Conservation (phyloP, 1,139 yeast species). For the Scheffersomyces segobiensis region DNA sequence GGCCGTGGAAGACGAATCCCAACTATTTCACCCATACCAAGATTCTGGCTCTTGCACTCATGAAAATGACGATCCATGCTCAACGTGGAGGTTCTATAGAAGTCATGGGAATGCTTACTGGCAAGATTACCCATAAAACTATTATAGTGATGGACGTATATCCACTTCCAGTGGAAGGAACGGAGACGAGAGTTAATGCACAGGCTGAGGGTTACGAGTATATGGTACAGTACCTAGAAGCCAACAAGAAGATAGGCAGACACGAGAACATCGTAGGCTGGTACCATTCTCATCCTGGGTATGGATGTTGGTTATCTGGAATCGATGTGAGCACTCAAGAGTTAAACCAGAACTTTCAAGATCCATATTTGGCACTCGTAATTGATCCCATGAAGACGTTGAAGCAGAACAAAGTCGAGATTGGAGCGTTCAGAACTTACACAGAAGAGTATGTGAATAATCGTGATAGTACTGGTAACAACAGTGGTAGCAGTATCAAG, state of each 20-base stretch:
- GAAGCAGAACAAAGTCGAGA: slow-evolving; percentile 68
- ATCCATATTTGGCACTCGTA: slow-evolving; percentile 87
- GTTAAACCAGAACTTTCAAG: slow-evolving; percentile 84
- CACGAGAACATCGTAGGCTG: slow-evolving; percentile 78
- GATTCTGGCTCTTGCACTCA: slow-evolving; percentile 72
- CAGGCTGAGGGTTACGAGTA: slow-evolving; percentile 92
- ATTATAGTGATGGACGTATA: slow-evolving; percentile 81
- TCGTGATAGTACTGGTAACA: not conserved
- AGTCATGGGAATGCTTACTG: slow-evolving; percentile 93
- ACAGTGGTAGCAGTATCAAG: not conserved
- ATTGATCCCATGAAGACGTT: slow-evolving; percentile 78
- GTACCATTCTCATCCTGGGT: slow-evolving; percentile 98
- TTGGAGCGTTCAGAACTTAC: slow-evolving; percentile 89
- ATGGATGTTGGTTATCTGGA: slow-evolving; percentile 92
- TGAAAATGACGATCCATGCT: slow-evolving; percentile 84
- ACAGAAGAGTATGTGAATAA: slow-evolving; percentile 40
- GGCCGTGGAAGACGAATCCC: slow-evolving; percentile 49
- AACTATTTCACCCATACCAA: slow-evolving; percentile 66
- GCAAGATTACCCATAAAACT: slow-evolving; percentile 58
- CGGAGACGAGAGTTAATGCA: slow-evolving; percentile 94
- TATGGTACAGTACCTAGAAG: slow-evolving; percentile 80
- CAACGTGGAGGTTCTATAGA: slow-evolving; percentile 86
- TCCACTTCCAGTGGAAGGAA: slow-evolving; percentile 91
- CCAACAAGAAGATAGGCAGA: slow-evolving; percentile 54
- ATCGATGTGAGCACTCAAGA: slow-evolving; percentile 88